phyloP scores from a whole-genome alignment of 257 asterid genomes.

The Cordia subcordata region DNA sequence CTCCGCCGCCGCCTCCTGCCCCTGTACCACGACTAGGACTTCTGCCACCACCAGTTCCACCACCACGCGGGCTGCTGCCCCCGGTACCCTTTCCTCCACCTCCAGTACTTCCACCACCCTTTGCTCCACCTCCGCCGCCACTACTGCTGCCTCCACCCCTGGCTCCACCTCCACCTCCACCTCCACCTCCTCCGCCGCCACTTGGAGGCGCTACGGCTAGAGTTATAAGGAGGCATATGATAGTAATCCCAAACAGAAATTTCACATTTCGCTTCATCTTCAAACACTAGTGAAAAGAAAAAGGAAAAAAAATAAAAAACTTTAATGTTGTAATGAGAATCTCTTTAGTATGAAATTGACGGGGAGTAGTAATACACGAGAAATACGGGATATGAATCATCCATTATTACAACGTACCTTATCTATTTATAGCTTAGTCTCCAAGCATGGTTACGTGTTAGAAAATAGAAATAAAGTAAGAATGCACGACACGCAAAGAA shows the following conservation, averaged over 20 bases:
- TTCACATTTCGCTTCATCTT: conserved; percentile 22
- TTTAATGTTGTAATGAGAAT: neutral
- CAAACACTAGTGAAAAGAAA: no score
- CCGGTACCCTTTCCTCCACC: conserved; percentile 2
- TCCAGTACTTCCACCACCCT: conserved; percentile 5
- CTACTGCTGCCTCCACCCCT: neutral
- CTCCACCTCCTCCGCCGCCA: neutral
- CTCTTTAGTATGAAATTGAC: neutral
- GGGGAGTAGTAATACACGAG: no score
- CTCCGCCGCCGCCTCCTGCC: neutral
- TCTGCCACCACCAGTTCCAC: neutral
- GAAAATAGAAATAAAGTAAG: no score
- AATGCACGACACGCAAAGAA: no score
- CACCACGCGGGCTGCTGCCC: no score
- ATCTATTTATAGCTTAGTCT: no score
- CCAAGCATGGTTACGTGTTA: no score
- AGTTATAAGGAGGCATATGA: conserved; percentile 38
- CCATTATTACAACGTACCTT: no score
- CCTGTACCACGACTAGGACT: neutral
- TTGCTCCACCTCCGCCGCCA: neutral
- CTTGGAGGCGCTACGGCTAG: conserved; percentile 10
- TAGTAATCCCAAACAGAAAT: conserved; percentile 18
- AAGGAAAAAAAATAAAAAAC: no score
- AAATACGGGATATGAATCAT: no score
- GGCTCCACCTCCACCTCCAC: neutral